Percentiles rank a stretch among this genome's conserved stretches.
phyloP scores from a whole-genome alignment of 495 filamentous ascomycete species.

The Tuber aestivum region DNA sequence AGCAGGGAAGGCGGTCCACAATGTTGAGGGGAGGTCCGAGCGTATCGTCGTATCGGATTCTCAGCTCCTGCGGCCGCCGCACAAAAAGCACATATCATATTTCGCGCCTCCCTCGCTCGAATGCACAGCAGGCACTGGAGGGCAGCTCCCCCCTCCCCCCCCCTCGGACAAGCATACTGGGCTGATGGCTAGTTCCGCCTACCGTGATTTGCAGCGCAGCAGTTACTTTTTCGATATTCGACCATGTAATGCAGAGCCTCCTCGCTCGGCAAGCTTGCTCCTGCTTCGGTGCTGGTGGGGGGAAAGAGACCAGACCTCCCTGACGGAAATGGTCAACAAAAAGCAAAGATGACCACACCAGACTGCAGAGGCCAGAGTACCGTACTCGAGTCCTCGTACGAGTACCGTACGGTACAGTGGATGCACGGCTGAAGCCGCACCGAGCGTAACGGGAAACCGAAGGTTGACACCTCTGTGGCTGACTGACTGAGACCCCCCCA shows the following conservation, averaged over 20 bases:
- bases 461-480: conserved; percentile 39
- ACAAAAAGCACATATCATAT: conserved; percentile 29
- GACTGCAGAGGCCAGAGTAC: background rate
- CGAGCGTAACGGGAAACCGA: conserved; percentile 22
- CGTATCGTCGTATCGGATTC: conserved; percentile 38
- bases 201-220: conserved; percentile 27
- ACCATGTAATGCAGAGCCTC: conserved; percentile 17
- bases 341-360: conserved; percentile 6
- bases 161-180: too few relatives aligned
- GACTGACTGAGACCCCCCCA: conserved; percentile 28
- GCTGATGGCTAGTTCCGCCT: conserved; percentile 36
- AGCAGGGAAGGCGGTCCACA: conserved; percentile 33
- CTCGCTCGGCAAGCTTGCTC: conserved; percentile 5
- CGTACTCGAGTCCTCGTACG: too few relatives aligned
- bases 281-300: conserved; percentile 1
- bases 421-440: conserved; percentile 6
- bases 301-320: background rate
- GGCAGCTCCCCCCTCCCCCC: background rate
- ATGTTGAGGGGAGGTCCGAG: conserved; percentile 28
- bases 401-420: too few relatives aligned
- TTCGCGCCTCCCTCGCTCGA: conserved; percentile 35
- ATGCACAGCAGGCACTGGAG: conserved; percentile 31
- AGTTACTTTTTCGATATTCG: conserved; percentile 24
- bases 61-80: conserved; percentile 15
- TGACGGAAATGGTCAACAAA: background rate